Percentiles rank a stretch among this genome's conserved stretches.
These are phyloP conservation scores for Taphrina flavorubra DNA, from an alignment of 1,139 yeast genomes.

Conservation along the genomic window DNA sequence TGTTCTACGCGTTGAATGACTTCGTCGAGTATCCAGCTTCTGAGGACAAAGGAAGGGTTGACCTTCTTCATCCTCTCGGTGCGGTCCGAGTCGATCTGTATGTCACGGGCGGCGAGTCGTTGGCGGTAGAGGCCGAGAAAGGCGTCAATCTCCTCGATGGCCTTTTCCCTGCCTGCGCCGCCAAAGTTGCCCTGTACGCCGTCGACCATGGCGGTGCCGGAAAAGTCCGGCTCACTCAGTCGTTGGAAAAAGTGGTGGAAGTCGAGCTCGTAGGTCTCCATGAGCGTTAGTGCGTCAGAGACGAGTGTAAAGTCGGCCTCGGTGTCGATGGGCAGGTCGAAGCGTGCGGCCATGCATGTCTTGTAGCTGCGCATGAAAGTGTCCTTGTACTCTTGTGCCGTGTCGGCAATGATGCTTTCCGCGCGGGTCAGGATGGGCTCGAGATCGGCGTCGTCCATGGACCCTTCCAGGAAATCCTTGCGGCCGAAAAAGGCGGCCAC, in stretches of 20 bases:
- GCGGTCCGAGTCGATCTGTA: conserved; percentile 53
- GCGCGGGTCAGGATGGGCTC: conserved; percentile 66
- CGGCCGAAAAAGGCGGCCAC: conserved; percentile 53
- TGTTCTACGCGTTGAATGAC: conserved; percentile 59
- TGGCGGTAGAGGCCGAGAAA: conserved; percentile 56
- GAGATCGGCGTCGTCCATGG: conserved; percentile 59
- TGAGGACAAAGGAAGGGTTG: conserved; percentile 83
- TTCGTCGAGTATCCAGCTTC: conserved; percentile 86
- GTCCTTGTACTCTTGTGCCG: conserved; percentile 69
- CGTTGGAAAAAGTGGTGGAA: conserved; percentile 76
- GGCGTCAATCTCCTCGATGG: conserved; percentile 49
- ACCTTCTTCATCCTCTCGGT: conserved; percentile 54
- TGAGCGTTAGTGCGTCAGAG: conserved; percentile 59
- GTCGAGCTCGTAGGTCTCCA: conserved; percentile 70
- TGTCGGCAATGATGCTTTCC: conserved; percentile 65
- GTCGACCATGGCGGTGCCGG: conserved; percentile 40
- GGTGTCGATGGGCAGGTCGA: conserved; percentile 63
- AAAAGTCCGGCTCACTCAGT: conserved; percentile 58
- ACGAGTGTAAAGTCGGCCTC: conserved; percentile 60
- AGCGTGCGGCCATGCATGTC: conserved; percentile 64
- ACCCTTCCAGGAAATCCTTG: conserved; percentile 50
- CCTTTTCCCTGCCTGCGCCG: conserved; percentile 49
- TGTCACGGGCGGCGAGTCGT: conserved; percentile 55
- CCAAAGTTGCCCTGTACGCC: conserved; percentile 47
- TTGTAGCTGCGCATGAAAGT: conserved; percentile 67